Evolutionary conservation across 2,329 filamentous ascomycete species (phyloP), one percentile per base, ranked within the genome.

Genomic region (Ophiobolus disseminans): DNA sequence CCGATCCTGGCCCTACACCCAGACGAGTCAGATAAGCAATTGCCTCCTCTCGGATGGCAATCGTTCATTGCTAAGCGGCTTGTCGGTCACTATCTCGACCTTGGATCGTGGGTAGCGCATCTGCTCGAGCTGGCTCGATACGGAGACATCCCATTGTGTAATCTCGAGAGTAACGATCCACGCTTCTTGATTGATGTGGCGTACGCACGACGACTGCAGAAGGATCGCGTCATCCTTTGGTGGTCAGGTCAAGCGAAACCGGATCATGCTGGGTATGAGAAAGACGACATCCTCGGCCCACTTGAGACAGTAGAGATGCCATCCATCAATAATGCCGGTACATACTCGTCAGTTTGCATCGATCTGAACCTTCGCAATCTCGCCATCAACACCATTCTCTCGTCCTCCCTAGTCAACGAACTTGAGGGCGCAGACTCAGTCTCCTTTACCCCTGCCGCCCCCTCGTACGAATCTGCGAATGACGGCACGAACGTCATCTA

Each of bases 301-400:
- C 81, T 97, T 21, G 93, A 99, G 58, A 88, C 83, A 9, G 89
- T 96, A 11, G 86, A 90, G 50, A 96, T 97, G 91, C 93, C 94
- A 1, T 88, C 88, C 11, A 85, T 96, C 69, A 99, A 99, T 70
- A 93, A 91, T 40, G 89, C 93, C 0, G 93, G 92, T 31, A 95
- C 93, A 0, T 99, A 96, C 71, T 89, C 92, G 1, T 96, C 93
- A 0, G 94, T 99, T 2, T 99, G 94, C 69, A 94, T 99, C 54
- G 94, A 99, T 62, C 76, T 99, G 11, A 91, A 95, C 54, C 85
- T 99, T 39, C 89, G 92, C 36, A 99, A 99, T 66, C 82, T 99
- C 11, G 89, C 91, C 4, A 97, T 99, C 76, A 99, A 99, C 75
- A 99, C 95, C 0, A 95, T 99, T 38, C 80, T 99, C 14, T 97